Evolutionary conservation across 1,284 basidiomycete species (phyloP), one percentile per base, ranked within the genome.

Genomic region (Trichosporon sp.): DNA sequence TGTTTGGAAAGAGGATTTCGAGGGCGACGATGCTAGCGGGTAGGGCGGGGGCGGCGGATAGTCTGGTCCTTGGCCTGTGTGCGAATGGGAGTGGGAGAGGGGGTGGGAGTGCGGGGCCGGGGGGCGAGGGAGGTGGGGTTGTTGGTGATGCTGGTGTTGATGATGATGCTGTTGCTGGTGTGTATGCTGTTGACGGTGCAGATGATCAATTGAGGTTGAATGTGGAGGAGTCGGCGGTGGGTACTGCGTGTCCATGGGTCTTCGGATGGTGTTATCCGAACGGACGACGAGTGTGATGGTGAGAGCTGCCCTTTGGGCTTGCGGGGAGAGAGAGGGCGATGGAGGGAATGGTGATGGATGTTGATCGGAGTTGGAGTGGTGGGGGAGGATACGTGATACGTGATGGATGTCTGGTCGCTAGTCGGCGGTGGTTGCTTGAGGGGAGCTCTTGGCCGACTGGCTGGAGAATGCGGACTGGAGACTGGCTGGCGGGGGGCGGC

Each of bases 321-420:
- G 29, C 27, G 63, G 32, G 63, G 63, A 64, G 31, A 62, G 53
- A 31, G 35, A 47, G 35, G 62, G 64, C 66, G 66, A 53, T 27
- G 66, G 34, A 32, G 62, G 38, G 56, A 60, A 60, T 60, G 56
- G 56, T 60, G 56, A 60, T 60, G 56, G 56, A 60, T 64, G 35
- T 64, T 64, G 42, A 23, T 25, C 38, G 64, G 47, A 35, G 31
- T 42, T 29, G 47, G 42, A 53, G 25, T 9, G 32, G 42, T 23
- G 18, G 32, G 35, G 29, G 64, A 51, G 47, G 47, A 51, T 65
- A n/a, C 11, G 44, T 18, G 44, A 27, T 34, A 65, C 35, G 38
- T 65, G 64, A 65, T 47, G 44, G 18, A 29, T 29, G 15, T 65
- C 68, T 60, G 1, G 73, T 81, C 65, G 73, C 68, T 4, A 18